Evolutionary conservation across 805 yeast genomes (phyloP).

Genomic region (Metschnikowia gelsemii): DNA sequence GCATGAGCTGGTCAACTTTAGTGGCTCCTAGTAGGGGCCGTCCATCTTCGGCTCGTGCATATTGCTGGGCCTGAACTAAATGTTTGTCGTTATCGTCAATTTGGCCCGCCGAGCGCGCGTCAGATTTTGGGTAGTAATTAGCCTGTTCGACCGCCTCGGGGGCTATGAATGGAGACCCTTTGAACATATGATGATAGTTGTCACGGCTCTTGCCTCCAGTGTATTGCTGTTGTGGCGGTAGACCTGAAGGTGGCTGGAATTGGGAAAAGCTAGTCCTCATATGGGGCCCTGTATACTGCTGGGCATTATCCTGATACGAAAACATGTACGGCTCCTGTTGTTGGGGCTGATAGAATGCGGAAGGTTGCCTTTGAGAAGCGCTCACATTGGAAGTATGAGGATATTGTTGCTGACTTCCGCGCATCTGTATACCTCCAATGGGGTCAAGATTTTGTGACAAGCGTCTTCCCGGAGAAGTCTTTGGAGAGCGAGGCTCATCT

Average conservation of each 20-base stretch:
- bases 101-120: constrained; percentile 1
- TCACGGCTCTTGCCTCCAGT: background rate
- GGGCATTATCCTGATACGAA: constrained; percentile 8
- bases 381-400: background rate
- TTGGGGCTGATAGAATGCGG: constrained; percentile 5
- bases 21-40: constrained; percentile 80
- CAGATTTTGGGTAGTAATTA: constrained; percentile 4
- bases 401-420: constrained; percentile 4
- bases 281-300: constrained; percentile 7
- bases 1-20: constrained; percentile 86
- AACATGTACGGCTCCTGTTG: constrained; percentile 7
- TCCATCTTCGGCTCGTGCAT: constrained; percentile 55
- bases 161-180: constrained; percentile 5
- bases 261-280: constrained; percentile 6
- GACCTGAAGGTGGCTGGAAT: constrained; percentile 1
- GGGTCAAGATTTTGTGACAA: background rate
- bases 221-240: constrained; percentile 5
- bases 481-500: constrained; percentile 43
- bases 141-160: constrained; percentile 8
- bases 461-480: constrained; percentile 30
- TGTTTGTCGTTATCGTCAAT: constrained; percentile 19
- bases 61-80: constrained; percentile 47
- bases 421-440: background rate
- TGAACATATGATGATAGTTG: constrained; percentile 2
- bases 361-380: constrained; percentile 7